Base-by-base conservation (phyloP, 345 rosid genomes). In the Erucastrum elatum region DNA sequence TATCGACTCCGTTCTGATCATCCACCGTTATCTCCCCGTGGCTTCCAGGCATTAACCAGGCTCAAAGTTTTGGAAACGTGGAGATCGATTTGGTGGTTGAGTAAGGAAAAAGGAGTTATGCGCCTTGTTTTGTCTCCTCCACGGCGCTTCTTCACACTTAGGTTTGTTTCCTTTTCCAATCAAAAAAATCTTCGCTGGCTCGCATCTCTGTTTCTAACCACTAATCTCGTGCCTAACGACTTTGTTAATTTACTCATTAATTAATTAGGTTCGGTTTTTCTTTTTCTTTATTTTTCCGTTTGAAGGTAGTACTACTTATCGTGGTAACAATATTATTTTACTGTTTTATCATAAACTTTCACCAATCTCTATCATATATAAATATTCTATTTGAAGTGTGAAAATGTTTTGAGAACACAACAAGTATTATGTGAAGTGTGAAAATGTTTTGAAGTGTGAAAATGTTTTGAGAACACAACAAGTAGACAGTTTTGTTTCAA, bases 41-140 rank as follows among this genome's bases (percentile, higher is more conserved):
- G 67, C 49, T 75, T 49, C 73, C 77, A 75, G 80, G 76, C 83
- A 80, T 80, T 80, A 75, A 80, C 83, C 72, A 70, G 46, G 68
- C 37, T 13, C 70, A 49, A 49, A 4, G 75, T 62, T 35, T 53
- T 68, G n/a, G 30, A 51, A 21, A 26, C 65, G 17, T 53, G 26
- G 27, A 64, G 55, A 63, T 51, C 53, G 72, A 64, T 41, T 16
- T 51, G 46, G 66, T 33, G 64, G 49, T 46, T 29, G 51, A 64
- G 63, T 31, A 25, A 69, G 71, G 53, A 61, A 1, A 4, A 58
- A 35, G 35, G 27, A 49, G 1, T 4, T 13, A 13, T 4, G 30
- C 46, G 37, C 53, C 13, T 34, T 29, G 31, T 29, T 29, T 33
- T 33, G 66, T 44, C 51, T 69, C 55, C 67, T 67, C 49, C 67